Conservation (phyloP, 2,329 filamentous ascomycete species). For the Clarireedia homoeocarpa region DNA sequence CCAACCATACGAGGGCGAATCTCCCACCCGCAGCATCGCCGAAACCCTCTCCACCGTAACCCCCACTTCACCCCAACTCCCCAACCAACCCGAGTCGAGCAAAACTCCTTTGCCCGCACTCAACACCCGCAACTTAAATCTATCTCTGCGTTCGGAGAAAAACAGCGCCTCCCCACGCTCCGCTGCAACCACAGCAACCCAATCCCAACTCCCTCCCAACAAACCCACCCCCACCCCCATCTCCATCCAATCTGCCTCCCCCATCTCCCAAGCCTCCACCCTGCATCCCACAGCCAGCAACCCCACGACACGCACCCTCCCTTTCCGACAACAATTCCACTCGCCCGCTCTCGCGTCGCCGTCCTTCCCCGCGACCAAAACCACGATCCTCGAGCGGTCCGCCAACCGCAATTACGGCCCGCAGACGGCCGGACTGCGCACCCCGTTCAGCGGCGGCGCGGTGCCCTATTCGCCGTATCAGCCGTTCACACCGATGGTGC, state of each 20-base stretch:
- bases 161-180: conserved; percentile 17
- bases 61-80: conserved; percentile 1
- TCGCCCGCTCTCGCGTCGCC: conserved; percentile 41
- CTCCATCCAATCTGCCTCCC: background rate
- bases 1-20: conserved; percentile 13
- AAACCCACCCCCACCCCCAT: conserved; percentile 7
- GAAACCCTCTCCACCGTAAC: conserved; percentile 19
- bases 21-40: conserved; percentile 23
- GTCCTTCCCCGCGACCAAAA: conserved; percentile 41
- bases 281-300: conserved; percentile 15
- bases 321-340: conserved; percentile 56
- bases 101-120: background rate
- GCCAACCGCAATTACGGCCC: conserved; percentile 36
- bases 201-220: background rate
- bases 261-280: conserved; percentile 1
- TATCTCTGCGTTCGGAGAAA: conserved; percentile 17
- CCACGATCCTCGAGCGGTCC: conserved; percentile 56
- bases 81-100: background rate
- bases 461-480: conserved; percentile 74
- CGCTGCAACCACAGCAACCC: conserved; percentile 9
- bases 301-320: conserved; percentile 38
- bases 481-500: conserved; percentile 67
- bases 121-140: conserved; percentile 4
- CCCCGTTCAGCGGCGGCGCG: conserved; percentile 52
- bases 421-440: conserved; percentile 45